These are phyloP conservation scores for Otatea glauca DNA, from an alignment of 176 grass and related monocot species.

Conservation along the genomic window DNA sequence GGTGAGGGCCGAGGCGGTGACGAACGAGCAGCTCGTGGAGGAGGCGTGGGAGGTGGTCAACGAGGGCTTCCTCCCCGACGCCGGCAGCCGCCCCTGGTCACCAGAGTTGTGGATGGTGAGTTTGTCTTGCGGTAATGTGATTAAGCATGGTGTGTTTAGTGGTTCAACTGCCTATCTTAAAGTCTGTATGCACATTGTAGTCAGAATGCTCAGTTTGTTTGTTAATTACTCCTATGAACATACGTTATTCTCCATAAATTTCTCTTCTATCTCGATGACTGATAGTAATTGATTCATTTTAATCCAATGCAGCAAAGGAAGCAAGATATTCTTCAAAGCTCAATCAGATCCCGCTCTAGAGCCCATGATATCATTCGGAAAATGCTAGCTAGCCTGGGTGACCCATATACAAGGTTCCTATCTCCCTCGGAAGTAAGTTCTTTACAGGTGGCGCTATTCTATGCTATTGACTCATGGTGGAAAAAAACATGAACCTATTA, in stretches of 20 bases:
- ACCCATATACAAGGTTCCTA: slow-evolving; percentile 90
- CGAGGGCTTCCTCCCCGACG: slow-evolving; percentile 76
- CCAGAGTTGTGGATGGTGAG: slow-evolving; percentile 78
- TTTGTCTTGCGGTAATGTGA: neutral
- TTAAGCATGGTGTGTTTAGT: neutral
- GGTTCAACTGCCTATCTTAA: neutral
- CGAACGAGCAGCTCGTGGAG: slow-evolving; percentile 81
- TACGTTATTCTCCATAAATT: neutral
- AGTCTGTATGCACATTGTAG: neutral
- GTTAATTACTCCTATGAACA: neutral
- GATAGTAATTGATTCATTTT: slow-evolving; percentile 15
- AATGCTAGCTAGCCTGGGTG: slow-evolving; percentile 89
- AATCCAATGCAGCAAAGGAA: slow-evolving; percentile 71
- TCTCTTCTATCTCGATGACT: neutral
- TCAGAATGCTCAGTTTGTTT: slow-evolving; percentile 8
- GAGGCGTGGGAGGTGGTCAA: slow-evolving; percentile 97
- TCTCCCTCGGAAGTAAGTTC: slow-evolving; percentile 76
- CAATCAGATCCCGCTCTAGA: slow-evolving; percentile 75
- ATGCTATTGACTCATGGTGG: neutral
- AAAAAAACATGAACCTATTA: neutral
- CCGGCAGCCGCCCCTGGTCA: slow-evolving; percentile 72
- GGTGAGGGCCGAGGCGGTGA: slow-evolving; percentile 52
- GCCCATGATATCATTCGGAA: slow-evolving; percentile 81
- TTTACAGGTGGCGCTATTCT: neutral
- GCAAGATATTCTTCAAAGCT: slow-evolving; percentile 70